Conservation (phyloP, 169 alveolate genomes). For the Besnoitia besnoiti region DNA sequence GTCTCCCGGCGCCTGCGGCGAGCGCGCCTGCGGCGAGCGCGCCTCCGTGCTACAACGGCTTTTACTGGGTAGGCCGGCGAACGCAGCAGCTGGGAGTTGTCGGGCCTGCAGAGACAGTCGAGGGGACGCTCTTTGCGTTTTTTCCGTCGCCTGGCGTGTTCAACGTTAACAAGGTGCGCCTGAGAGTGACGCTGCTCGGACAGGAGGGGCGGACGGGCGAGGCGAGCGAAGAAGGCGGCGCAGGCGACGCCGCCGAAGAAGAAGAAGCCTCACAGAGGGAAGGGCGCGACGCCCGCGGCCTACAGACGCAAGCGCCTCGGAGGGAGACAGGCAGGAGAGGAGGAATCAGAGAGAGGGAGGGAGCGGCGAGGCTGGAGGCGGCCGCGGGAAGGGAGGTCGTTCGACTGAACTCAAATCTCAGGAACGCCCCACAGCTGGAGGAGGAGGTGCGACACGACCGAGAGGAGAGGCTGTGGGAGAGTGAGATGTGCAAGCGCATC, state of each 20-base stretch:
- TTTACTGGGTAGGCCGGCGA: neutral
- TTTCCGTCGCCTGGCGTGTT: neutral
- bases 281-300: neutral
- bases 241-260: neutral
- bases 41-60: neutral
- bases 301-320: neutral
- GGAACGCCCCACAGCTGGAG: neutral
- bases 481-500: neutral
- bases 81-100: slow-evolving; percentile 1
- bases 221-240: neutral
- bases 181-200: neutral
- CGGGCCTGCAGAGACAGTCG: neutral
- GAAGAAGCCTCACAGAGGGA: neutral
- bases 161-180: slow-evolving; percentile 2
- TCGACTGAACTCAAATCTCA: neutral
- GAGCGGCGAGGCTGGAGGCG: no score
- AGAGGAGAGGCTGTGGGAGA: neutral
- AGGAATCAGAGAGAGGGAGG: neutral
- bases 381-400: neutral
- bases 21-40: no score
- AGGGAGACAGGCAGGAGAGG: neutral
- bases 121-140: neutral
- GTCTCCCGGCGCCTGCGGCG: no score
- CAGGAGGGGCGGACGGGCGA: neutral
- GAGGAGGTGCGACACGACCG: neutral